Conservation (phyloP, 2,329 filamentous ascomycete genomes). For the Colletotrichum tamarilloi region DNA sequence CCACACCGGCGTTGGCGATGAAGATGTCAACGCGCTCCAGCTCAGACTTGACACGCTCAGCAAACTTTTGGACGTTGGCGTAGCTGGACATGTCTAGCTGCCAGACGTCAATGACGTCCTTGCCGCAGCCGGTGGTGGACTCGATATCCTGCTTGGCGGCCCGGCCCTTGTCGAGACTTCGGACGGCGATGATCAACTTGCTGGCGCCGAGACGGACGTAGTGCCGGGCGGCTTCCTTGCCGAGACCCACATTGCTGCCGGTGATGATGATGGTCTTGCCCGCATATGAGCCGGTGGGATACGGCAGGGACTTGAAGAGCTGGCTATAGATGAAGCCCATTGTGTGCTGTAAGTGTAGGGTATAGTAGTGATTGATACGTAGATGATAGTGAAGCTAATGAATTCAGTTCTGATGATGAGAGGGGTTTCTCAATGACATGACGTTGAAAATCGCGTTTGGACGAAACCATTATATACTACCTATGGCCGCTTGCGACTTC, state of each 20-base stretch:
- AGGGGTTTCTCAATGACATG: not conserved
- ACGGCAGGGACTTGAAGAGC: slow-evolving; percentile 31
- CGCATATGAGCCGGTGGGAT: slow-evolving; percentile 39
- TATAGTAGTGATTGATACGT: not conserved
- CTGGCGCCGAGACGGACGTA: slow-evolving; percentile 35
- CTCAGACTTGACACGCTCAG: slow-evolving; percentile 44
- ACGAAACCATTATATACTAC: not conserved
- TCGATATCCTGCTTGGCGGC: slow-evolving; percentile 51
- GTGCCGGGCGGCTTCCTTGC: slow-evolving; percentile 48
- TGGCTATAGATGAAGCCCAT: slow-evolving; percentile 31
- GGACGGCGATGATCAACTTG: slow-evolving; percentile 37
- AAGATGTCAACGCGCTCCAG: slow-evolving; percentile 56
- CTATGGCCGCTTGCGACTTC: not conserved
- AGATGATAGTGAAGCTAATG: not conserved
- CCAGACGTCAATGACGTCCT: slow-evolving; percentile 59
- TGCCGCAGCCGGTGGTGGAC: slow-evolving; percentile 37
- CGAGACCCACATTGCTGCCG: slow-evolving; percentile 48
- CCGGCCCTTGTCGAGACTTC: slow-evolving; percentile 35
- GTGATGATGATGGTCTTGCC: slow-evolving; percentile 49
- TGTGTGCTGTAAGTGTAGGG: not conserved
- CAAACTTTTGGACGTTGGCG: slow-evolving; percentile 58
- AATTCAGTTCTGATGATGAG: too few relatives aligned
- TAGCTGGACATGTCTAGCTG: slow-evolving; percentile 59
- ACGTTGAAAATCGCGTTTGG: not conserved
- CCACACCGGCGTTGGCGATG: slow-evolving; percentile 55